Base-by-base conservation (phyloP, 805 yeast genomes). In the Torulaspora quercuum region DNA sequence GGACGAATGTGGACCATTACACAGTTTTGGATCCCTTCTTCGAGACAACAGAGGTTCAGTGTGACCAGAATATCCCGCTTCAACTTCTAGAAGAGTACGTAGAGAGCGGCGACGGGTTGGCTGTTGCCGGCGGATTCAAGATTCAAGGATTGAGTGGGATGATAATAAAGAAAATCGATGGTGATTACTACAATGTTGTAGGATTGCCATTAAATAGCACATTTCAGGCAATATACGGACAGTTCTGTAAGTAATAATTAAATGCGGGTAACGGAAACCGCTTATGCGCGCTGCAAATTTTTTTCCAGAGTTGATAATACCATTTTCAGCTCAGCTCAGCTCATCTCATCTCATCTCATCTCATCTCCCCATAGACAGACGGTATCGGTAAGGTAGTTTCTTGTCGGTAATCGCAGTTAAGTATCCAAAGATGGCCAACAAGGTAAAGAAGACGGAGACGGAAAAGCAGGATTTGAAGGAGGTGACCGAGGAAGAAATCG, bases 101-200 rank as follows among this genome's bases (percentile, higher is more conserved):
- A 7, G 70, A 69, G 2, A 64, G 79, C 2, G 80, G 72, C 14
- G 97, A 90, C 56, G 97, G 92, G 1, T 38, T 69, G 6, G 72
- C 72, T 31, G 97, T 85, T 1, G 95, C 97, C 2, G 98, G 97
- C 5, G 98, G 98, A 1, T 89, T 85, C 64, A 79, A 78, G 49
- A 79, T 82, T 41, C 97, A 90, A 61, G 84, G 80, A 0, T 55
- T 58, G 7, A 92, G 94, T 2, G 78, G 82, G 1, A 53, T 80
- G 23, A 62, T 90, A 45, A 75, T 92, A 46, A 60, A 68, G 13
- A 61, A 63, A 10, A 72, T 88, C 8, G 68, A 69, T 1, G 98
- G 98, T 0, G 97, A 90, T 56, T 85, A 75, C 53, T 78, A 72
- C 60, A 90, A 87, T 55, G 83, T 86, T 9, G 90, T 90, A 3